Conservation (phyloP, 345 rosid species). For the Limnanthes douglasii region DNA sequence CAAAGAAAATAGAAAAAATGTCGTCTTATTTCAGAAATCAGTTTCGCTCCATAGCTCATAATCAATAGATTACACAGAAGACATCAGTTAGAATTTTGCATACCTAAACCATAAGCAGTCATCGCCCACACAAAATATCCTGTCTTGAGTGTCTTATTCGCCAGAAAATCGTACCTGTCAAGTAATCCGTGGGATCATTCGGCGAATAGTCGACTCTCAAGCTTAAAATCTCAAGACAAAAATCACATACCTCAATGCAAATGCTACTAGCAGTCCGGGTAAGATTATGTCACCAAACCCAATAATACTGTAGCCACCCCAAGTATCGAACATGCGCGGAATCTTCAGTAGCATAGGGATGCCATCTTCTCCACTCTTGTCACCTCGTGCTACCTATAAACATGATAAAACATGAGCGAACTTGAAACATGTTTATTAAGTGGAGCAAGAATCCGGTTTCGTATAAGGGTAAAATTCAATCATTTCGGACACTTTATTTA, state of each 20-base stretch:
- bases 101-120: conserved; percentile 94
- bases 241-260: conserved; percentile 61
- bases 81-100: conserved; percentile 2
- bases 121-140: conserved; percentile 90
- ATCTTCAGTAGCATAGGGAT: conserved; percentile 94
- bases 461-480: neutral
- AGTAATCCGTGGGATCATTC: too few relatives aligned
- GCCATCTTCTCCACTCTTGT: conserved; percentile 86
- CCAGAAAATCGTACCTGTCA: conserved; percentile 79
- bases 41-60: too few relatives aligned
- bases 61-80: neutral
- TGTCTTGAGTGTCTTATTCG: conserved; percentile 51
- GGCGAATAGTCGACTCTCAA: too few relatives aligned
- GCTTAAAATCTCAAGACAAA: too few relatives aligned
- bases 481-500: neutral
- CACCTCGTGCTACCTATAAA: conserved; percentile 93
- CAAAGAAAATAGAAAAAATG: too few relatives aligned
- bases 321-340: conserved; percentile 96
- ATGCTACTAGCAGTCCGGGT: conserved; percentile 86
- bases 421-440: neutral
- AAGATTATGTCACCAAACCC: conserved; percentile 97
- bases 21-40: too few relatives aligned
- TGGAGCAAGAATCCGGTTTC: too few relatives aligned
- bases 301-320: conserved; percentile 98
- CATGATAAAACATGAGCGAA: neutral